Evolutionary conservation across 2,329 filamentous ascomycete genomes (phyloP).

Genomic region (Ascosphaera aggregata): DNA sequence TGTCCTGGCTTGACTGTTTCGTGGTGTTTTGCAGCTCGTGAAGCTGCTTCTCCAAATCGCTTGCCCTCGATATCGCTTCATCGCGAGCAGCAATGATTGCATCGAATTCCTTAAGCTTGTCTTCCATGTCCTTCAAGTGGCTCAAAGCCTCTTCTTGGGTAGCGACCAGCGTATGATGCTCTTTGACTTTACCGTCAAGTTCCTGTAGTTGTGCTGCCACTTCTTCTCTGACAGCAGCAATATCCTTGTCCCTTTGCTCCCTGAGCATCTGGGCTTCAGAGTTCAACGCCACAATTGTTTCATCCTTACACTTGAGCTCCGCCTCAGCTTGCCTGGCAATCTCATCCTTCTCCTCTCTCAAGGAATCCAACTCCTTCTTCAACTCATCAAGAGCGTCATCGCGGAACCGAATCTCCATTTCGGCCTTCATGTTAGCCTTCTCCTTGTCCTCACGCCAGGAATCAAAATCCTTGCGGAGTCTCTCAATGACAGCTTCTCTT

Average conservation of each 20-base stretch:
- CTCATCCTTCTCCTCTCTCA: neutral
- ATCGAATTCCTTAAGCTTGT: neutral
- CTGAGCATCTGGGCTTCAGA: neutral
- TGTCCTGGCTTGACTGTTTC: neutral
- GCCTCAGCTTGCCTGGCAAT: neutral
- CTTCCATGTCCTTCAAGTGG: neutral
- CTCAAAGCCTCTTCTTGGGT: neutral
- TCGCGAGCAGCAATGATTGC: neutral
- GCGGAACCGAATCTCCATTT: slow-evolving; percentile 1
- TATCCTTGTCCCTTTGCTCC: neutral
- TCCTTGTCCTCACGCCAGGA: neutral
- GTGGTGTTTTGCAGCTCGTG: neutral
- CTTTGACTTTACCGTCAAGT: neutral
- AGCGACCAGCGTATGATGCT: neutral
- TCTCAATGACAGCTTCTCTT: neutral
- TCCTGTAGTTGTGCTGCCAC: neutral
- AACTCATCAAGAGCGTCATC: neutral
- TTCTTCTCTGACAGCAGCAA: neutral
- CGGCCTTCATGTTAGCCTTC: neutral
- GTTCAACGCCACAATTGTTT: neutral
- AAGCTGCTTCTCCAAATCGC: neutral
- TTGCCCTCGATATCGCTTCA: neutral
- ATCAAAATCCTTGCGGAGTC: neutral
- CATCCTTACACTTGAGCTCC: neutral
- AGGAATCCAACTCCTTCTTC: neutral